Conservation (phyloP, 176 grass and related monocot genomes). For the Zoysia japonica region DNA sequence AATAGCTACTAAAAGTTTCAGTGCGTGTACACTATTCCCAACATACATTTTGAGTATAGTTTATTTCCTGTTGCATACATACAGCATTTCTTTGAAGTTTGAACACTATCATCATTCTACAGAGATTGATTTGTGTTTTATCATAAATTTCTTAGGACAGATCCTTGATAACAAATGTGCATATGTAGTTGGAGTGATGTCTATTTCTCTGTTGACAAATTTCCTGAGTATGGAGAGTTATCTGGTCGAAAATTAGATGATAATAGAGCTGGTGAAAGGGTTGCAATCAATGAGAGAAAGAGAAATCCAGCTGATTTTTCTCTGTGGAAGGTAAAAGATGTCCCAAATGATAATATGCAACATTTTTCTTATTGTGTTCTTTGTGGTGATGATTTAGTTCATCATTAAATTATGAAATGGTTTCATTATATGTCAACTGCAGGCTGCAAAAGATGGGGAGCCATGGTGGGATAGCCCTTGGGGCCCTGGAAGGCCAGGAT, state of each 20-base stretch:
- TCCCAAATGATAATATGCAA: not conserved
- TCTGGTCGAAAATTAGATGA: slow-evolving; percentile 96
- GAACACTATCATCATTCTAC: not conserved
- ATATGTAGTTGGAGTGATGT: slow-evolving; percentile 82
- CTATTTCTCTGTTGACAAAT: slow-evolving; percentile 89
- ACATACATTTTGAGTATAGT: not conserved
- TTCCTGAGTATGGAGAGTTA: slow-evolving; percentile 75
- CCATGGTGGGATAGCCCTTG: slow-evolving; percentile 95
- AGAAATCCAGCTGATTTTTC: slow-evolving; percentile 96
- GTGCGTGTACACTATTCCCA: not conserved
- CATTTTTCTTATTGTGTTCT: slow-evolving; percentile 1
- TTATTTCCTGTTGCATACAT: not conserved
- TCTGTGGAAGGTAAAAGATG: slow-evolving; percentile 81
- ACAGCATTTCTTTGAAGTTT: not conserved
- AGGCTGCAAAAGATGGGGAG: slow-evolving; percentile 90
- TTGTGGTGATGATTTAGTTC: slow-evolving; percentile 9
- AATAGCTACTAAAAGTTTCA: not conserved
- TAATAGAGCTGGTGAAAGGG: slow-evolving; percentile 95
- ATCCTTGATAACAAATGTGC: slow-evolving; percentile 81
- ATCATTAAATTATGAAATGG: not conserved
- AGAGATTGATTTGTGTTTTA: slow-evolving; percentile 11
- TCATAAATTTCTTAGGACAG: slow-evolving; percentile 47
- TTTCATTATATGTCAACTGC: slow-evolving; percentile 28
- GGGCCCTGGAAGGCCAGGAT: slow-evolving; percentile 87
- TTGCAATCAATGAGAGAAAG: slow-evolving; percentile 88